phyloP scores from a whole-genome alignment of 257 asterid genomes.

The Solanum sejunctum region DNA sequence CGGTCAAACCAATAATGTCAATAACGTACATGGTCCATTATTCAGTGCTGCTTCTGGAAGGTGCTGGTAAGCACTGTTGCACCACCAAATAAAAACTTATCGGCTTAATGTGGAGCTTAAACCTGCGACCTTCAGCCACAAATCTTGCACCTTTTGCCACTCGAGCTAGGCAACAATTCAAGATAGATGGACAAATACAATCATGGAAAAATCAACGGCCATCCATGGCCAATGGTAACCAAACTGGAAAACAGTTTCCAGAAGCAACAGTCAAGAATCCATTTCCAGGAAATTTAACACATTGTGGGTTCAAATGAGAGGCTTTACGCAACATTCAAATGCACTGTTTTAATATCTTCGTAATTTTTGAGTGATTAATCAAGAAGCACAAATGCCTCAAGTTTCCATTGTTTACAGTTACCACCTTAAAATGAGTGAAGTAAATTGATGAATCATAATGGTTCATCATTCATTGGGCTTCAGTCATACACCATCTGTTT shows the following conservation, averaged over 20 bases:
- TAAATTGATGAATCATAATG: background rate
- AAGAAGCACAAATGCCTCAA: background rate
- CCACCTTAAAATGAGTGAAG: background rate
- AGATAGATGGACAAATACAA: background rate
- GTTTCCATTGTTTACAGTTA: background rate
- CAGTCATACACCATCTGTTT: constrained; percentile 13
- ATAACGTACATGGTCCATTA: background rate
- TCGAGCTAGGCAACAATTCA: background rate
- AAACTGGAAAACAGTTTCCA: background rate
- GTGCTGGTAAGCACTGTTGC: background rate
- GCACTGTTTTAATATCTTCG: background rate
- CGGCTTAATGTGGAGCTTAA: too few species aligned
- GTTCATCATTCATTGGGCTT: constrained; percentile 5
- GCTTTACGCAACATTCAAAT: background rate
- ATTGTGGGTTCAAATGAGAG: background rate
- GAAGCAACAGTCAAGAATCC: background rate
- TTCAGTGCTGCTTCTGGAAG: background rate
- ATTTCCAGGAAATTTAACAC: background rate
- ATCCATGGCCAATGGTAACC: background rate
- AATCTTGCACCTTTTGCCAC: too few species aligned
- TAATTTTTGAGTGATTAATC: background rate
- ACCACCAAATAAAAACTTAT: background rate
- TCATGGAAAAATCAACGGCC: background rate
- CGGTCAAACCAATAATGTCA: background rate
- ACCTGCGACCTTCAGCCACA: too few species aligned